phyloP scores from a whole-genome alignment of 129 eudicot genomes.

The Lactuca sativa region DNA sequence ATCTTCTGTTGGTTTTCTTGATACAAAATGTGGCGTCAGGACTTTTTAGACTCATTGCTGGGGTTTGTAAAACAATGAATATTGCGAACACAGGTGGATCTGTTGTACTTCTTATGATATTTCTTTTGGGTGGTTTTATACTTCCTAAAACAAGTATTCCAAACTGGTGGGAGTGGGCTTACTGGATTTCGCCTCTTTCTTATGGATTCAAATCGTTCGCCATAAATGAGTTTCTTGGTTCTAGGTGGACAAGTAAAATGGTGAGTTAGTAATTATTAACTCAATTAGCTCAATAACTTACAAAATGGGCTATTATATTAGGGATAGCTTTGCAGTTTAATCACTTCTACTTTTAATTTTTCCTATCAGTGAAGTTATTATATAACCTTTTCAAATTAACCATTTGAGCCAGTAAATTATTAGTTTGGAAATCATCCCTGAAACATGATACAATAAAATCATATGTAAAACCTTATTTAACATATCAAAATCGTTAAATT shows the following conservation, averaged over 20 bases:
- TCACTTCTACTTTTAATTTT: too few relatives aligned
- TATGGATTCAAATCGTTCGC: constrained; percentile 55
- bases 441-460: too few relatives aligned
- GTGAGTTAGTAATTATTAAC: constrained; percentile 23
- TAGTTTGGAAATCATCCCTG: too few relatives aligned
- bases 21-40: constrained; percentile 93
- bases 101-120: constrained; percentile 52
- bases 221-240: constrained; percentile 52
- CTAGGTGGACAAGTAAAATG: constrained; percentile 49
- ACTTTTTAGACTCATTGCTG: constrained; percentile 67
- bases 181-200: constrained; percentile 58
- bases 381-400: too few relatives aligned
- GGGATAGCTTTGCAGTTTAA: too few relatives aligned
- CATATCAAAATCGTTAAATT: too few relatives aligned
- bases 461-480: too few relatives aligned
- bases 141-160: constrained; percentile 56
- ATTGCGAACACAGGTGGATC: constrained; percentile 81
- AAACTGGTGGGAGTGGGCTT: constrained; percentile 58
- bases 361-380: too few relatives aligned
- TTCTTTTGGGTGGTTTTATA: constrained; percentile 85
- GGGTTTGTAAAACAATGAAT: constrained; percentile 70
- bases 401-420: too few relatives aligned
- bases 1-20: constrained; percentile 58
- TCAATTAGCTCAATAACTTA: background rate
- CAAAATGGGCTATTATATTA: background rate